A percentile compares a stretch with the other conserved stretches of the same genome.
Conservation (phyloP, 1,139 yeast genomes). For the Kluyveromyces marxianus region DNA sequence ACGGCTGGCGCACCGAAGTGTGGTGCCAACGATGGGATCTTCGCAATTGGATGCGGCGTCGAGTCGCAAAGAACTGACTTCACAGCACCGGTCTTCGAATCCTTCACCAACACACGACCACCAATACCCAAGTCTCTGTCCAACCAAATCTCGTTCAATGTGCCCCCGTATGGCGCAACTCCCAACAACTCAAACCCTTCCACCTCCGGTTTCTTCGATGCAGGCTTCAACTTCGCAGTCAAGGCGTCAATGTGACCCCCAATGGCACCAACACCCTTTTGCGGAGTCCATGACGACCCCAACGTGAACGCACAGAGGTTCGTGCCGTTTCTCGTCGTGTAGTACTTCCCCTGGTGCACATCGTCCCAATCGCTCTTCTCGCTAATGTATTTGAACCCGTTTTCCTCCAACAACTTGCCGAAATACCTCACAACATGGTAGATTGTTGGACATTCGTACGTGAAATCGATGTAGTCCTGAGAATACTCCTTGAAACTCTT, state of each 20-base stretch:
- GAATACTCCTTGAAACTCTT: conserved; percentile 35
- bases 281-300: conserved; percentile 51
- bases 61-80: conserved; percentile 45
- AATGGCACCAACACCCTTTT: conserved; percentile 49
- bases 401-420: conserved; percentile 35
- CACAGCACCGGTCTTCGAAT: conserved; percentile 30
- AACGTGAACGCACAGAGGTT: conserved; percentile 50
- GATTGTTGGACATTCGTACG: conserved; percentile 53
- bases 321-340: conserved; percentile 50
- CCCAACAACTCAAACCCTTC: conserved; percentile 59
- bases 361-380: conserved; percentile 44
- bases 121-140: conserved; percentile 65
- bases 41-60: conserved; percentile 56
- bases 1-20: conserved; percentile 50
- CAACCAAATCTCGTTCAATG: conserved; percentile 48
- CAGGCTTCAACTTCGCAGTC: conserved; percentile 52
- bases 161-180: conserved; percentile 62
- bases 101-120: conserved; percentile 47
- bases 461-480: conserved; percentile 48
- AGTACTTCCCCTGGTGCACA: conserved; percentile 39
- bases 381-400: conserved; percentile 47
- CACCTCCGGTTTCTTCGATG: conserved; percentile 38
- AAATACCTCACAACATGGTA: conserved; percentile 49
- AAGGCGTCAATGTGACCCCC: conserved; percentile 58
- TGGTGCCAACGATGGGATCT: conserved; percentile 58